Evolutionary conservation across 176 grass and related monocot genomes (phyloP), one percentile per base, ranked within the genome.

Genomic region (Neostapfia colusana): DNA sequence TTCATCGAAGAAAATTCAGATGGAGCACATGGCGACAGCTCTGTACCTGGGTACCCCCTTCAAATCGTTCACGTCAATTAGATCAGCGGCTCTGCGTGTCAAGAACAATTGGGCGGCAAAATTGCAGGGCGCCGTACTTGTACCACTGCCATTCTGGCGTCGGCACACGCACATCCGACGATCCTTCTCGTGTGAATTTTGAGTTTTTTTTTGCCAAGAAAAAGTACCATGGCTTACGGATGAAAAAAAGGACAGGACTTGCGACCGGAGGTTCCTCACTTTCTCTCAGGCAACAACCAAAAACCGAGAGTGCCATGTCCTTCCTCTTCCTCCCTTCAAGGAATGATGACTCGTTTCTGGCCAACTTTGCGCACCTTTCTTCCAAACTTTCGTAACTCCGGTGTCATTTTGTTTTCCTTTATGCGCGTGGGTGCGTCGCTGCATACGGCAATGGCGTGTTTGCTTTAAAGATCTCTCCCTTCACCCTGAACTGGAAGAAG

Each of bases 221-320:
- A 36, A 49, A 72, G 45, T 53, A 25, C 17, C 46, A 7, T 20
- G 48, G 15, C 36, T 46, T 56, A 64, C 45, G 37, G 67, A 63
- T 5, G 74, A 63, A 65, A 54, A 51, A 67, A 50, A 60, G 4
- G 55, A 58, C 25, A 23, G 55, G 55, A 58, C 55, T 58, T 58
- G 21, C 18, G 84, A 78, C 11, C 8, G 41, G 8, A 48, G 35
- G 25, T 36, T 74, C 42, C 60, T 14, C 16, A 21, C 48, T 66
- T 79, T 73, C 49, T 55, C 34, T 39, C 27, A 14, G 38, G 41
- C 20, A 65, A 55, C 14, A 84, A 82, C 70, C 2, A 35, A 43
- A 56, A 23, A 24, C 51, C 61, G 1, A 16, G 14, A 48, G 12
- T 38, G 61, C 24, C 49, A 1, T 37, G 73, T 63, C 43, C 39